Evolutionary conservation across 2,329 filamentous ascomycete species (phyloP), one percentile per base, ranked within the genome.

Genomic region (Aspergillus ochraceus): DNA sequence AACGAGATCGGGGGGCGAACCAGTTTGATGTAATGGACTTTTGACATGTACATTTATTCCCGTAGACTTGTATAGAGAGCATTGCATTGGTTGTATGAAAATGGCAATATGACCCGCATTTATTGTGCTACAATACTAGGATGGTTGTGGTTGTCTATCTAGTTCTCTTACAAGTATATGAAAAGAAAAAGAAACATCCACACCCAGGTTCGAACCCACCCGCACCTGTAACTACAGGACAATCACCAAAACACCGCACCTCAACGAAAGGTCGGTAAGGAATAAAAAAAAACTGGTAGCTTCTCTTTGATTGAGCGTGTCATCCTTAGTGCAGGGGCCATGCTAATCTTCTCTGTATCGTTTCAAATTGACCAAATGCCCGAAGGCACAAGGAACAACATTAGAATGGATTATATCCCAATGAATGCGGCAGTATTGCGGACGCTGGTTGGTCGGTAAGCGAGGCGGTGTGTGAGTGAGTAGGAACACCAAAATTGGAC

Each of bases 311-410:
- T 87, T 86, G 83, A 89, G 87, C 88, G 88, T 92, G 90, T 93
- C 90, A 94, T 93, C 90, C 90, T 94, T 94, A 93, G 90, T 87
- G 85, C 84, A 87, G 84, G 85, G 88, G 88, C 88, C 88, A 90
- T 90, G 88, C 88, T 90, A 90, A 88, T 88, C 85, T 88, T 88
- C 86, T 88, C 85, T 88, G 84, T 87, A 86, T 86, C 82, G 83
- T 84, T 85, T 84, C 83, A 85, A 86, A 83, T 83, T 86, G 83
- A 86, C 83, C 82, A 85, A 83, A 84, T 84, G 79, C 76, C 78
- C 77, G 72, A 77, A 80, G 76, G 77, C 75, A 71, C 47, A 53
- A 29, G 42, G 0, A 8, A 0, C 0, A 0, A 12, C 46, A 22
- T 68, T 62, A 55, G 53, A 64, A 49, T 65, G 65, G 22, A n/a